Evolutionary conservation across 805 yeast species (phyloP).

Genomic region (Barnettozyma botsteinii): DNA sequence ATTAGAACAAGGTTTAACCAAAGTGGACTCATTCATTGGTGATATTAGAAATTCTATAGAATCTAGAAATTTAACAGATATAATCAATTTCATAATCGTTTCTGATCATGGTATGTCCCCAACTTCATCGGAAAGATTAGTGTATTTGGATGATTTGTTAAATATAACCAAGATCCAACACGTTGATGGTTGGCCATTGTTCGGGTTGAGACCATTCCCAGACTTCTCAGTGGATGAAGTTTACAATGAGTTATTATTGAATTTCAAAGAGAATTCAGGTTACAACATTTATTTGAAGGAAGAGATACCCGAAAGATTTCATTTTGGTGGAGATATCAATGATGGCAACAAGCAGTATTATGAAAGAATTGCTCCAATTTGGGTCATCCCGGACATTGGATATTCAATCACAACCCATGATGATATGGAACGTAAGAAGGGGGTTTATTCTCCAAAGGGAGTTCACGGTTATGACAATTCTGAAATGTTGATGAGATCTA

Average conservation of each 20-base stretch:
- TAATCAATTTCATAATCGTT: constrained; percentile 70
- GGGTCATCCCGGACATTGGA: constrained; percentile 82
- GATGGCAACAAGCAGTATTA: constrained; percentile 29
- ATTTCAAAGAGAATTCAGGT: constrained; percentile 28
- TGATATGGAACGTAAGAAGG: constrained; percentile 37
- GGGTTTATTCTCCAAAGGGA: constrained; percentile 37
- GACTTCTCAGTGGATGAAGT: constrained; percentile 38
- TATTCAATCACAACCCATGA: constrained; percentile 63
- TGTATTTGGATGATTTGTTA: constrained; percentile 68
- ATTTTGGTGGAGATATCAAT: constrained; percentile 25
- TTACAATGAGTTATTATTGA: constrained; percentile 35
- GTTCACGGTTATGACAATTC: constrained; percentile 82
- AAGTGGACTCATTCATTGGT: constrained; percentile 63
- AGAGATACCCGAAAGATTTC: constrained; percentile 40
- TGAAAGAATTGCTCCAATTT: constrained; percentile 73
- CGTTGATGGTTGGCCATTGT: constrained; percentile 82
- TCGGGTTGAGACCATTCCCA: constrained; percentile 59
- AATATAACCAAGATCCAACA: constrained; percentile 49
- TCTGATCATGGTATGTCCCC: constrained; percentile 97
- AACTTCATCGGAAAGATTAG: constrained; percentile 60
- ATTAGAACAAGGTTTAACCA: constrained; percentile 44
- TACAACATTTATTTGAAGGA: constrained; percentile 48
- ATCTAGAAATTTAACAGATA: constrained; percentile 50
- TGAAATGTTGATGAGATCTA: constrained; percentile 74
- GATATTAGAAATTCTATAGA: constrained; percentile 42